Base-by-base conservation (phyloP, 2,329 filamentous ascomycete genomes). In the Aspergillus sergii region DNA sequence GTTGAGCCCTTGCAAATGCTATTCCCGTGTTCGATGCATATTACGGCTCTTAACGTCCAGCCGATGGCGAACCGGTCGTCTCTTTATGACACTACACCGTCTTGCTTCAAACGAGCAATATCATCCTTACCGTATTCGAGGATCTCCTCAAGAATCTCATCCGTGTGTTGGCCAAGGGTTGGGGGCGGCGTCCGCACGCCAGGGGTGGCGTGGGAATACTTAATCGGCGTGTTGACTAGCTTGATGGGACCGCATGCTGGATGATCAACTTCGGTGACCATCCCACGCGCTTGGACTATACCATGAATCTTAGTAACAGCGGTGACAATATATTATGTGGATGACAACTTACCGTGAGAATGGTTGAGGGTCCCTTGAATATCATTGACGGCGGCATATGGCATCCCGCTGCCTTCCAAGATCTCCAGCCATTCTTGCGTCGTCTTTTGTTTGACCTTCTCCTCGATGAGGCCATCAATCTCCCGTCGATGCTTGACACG, bases 341-440 rank as follows among this genome's bases (percentile, higher is more conserved):
- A 23, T 28, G 32, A 12, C 51, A 34, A 75, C 80, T 80, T 82
- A 80, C 93, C 93, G 78, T 99, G 95, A 65, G 90, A 86, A 74
- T 97, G 93, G 64, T 91, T 89, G 58, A 99, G 81, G 0, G 95
- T 92, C 23, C 84, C 86, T 76, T 95, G 91, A 9, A 99, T 88
- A 73, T 99, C 94, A 74, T 98, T 99, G 70, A 99, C 91, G 1
- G 94, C 93, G 0, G 94, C 91, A 73, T 95, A 99, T 0, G 95
- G 95, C 89, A 99, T 89, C 6, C 95, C 95, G 63, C 87, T 91
- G n/a, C 92, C 93, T 72, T 97, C 93, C 51, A 97, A 89, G 1
- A 94, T 82, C 1, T 90, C 86, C 4, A 98, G 83, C 94, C 95
- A 98, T 75, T 97, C 89, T 68, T 89, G 81, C 0, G 95, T 99